A percentile compares a stretch with the other conserved stretches of the same genome.
phyloP scores from a whole-genome alignment of 1,139 yeast species.

The Taphrina wiesneri region DNA sequence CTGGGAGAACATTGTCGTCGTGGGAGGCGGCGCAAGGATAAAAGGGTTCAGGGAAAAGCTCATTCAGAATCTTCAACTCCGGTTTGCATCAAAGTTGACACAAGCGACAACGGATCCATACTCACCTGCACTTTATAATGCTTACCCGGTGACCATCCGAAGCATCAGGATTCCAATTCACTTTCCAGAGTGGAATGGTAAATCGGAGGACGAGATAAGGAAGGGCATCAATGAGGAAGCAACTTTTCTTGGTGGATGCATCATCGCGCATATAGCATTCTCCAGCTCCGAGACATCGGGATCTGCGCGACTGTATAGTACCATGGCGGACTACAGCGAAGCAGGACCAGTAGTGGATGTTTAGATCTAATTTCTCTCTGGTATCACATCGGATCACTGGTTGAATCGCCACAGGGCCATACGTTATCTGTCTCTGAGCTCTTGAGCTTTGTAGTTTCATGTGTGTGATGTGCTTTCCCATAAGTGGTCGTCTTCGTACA shows the following conservation, averaged over 20 bases:
- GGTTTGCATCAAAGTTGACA: constrained; percentile 16
- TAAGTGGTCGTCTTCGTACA: too few species aligned
- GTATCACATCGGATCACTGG: too few species aligned
- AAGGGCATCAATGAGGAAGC: constrained; percentile 35
- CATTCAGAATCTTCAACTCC: constrained; percentile 55
- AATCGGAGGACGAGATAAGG: constrained; percentile 40
- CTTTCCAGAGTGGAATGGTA: constrained; percentile 85
- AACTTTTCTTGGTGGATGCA: constrained; percentile 33
- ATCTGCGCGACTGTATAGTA: constrained; percentile 4
- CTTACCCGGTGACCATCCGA: constrained; percentile 70
- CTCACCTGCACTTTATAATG: constrained; percentile 17
- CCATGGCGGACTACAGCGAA: constrained; percentile 14
- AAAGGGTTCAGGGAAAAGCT: constrained; percentile 76
- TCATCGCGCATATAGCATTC: constrained; percentile 32
- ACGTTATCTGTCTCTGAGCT: too few species aligned
- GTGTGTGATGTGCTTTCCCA: too few species aligned
- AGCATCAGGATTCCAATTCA: constrained; percentile 80
- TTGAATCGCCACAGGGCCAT: too few species aligned
- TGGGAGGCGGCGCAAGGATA: constrained; percentile 74
- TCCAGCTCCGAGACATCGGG: constrained; percentile 17
- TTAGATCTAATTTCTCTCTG: neutral
- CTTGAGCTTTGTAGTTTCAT: too few species aligned
- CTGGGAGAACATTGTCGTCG: constrained; percentile 78
- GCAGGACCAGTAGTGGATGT: constrained; percentile 8
- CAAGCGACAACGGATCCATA: constrained; percentile 14